These are phyloP conservation scores for Aspergillus homomorphus DNA, from an alignment of 495 filamentous ascomycete genomes.

Conservation along the genomic window DNA sequence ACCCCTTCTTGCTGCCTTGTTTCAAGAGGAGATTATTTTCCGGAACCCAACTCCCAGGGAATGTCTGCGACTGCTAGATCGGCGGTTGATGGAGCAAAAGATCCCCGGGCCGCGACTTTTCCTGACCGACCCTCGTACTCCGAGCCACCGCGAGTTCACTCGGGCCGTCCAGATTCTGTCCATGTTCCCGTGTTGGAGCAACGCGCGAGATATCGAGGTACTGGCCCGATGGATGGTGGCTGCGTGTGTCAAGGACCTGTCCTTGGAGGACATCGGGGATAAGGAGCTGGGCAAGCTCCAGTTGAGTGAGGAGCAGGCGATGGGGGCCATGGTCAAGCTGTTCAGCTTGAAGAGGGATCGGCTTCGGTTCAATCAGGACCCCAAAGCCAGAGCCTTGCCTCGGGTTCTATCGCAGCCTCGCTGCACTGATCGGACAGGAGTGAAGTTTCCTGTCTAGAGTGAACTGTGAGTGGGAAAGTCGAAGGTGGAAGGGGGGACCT, in stretches of 20 bases:
- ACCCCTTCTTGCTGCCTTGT: constrained; percentile 56
- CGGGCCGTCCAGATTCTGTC: constrained; percentile 20
- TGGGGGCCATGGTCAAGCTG: constrained; percentile 20
- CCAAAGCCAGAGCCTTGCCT: constrained; percentile 18
- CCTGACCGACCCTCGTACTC: constrained; percentile 14
- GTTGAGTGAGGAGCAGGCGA: constrained; percentile 20
- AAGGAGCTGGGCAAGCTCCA: constrained; percentile 3
- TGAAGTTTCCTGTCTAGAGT: constrained; percentile 17
- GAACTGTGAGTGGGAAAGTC: not conserved
- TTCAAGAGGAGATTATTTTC: constrained; percentile 56
- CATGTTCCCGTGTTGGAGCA: constrained; percentile 25
- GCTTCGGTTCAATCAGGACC: constrained; percentile 21
- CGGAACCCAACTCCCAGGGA: constrained; percentile 35
- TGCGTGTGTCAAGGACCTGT: constrained; percentile 8
- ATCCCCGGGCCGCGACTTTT: constrained; percentile 9
- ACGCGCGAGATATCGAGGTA: constrained; percentile 17
- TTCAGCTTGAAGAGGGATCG: constrained; percentile 23
- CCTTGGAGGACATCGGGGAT: constrained; percentile 8
- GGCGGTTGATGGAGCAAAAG: constrained; percentile 19
- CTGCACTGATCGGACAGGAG: constrained; percentile 14
- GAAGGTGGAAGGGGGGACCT: too few species aligned
- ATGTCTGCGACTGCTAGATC: constrained; percentile 45
- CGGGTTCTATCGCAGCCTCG: constrained; percentile 20
- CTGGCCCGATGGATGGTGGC: constrained; percentile 23
- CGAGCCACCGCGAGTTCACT: constrained; percentile 20